Evolutionary conservation across 192 early-diverging fungal genomes (phyloP), one percentile per base, ranked within the genome.

Genomic region (Entophlyctis helioformis): DNA sequence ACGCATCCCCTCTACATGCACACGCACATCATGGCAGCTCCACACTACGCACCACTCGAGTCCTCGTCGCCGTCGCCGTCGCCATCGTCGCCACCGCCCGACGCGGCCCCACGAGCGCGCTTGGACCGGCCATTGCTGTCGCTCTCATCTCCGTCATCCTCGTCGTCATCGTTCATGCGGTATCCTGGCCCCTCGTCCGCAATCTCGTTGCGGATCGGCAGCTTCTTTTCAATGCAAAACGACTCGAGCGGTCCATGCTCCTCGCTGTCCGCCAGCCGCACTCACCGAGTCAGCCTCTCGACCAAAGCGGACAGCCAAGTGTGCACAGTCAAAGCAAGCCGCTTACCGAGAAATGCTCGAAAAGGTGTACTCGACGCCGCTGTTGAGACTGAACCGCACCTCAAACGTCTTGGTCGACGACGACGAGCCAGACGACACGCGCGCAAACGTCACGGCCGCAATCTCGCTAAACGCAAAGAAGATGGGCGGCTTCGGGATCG

Each of bases 401-500:
- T 98, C 94, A 66, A 98, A 90, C 2, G 91, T 98, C 39, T 82
- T 78, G 1, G 85, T 64, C 10, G 41, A 44, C 29, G 42, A 45
- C 26, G 44, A 50, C 0, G 60, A 60, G 16, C 50, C 50, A 20
- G 60, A 57, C 16, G 61, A 64, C 1, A 87, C 85, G 49, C 94
- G 84, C 20, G 87, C 83, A 58, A 98, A 98, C 15, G 87, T 86
- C 15, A 95, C 82, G 16, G 72, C 75, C 22, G 71, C 66, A 39
- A 96, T 89, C 22, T 98, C 91, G n/a, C 60, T 50, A 39, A 83
- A 81, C 8, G 88, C 72, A 33, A 98, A 84, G 29, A 81, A 84
- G 31, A 83, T 85, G n/a, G 89, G 70, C 0, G 91, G 92, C 59
- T 98, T 98, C 28, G 88, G 87, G 39, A 93, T 81, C 46, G 93